phyloP scores from a whole-genome alignment of 805 yeast genomes.

The Debaryomyces hansenii region DNA sequence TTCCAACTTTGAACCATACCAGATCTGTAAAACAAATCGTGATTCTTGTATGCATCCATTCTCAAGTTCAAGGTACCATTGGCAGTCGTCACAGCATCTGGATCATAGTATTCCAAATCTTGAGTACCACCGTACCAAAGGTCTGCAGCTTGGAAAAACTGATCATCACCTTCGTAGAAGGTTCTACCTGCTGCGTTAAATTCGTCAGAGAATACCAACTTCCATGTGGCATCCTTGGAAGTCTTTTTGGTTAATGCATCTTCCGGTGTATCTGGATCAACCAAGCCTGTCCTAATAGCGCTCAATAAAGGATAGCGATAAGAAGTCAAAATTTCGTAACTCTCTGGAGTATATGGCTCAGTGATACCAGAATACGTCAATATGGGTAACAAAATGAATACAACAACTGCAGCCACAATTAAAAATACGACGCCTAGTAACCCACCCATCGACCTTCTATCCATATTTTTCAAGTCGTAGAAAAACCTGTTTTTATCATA shows the following conservation, averaged over 20 bases:
- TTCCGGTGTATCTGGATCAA: constrained; percentile 73
- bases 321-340: constrained; percentile 48
- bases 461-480: constrained; percentile 66
- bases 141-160: constrained; percentile 85
- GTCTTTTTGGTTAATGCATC: constrained; percentile 50
- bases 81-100: constrained; percentile 79
- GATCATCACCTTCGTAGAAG: constrained; percentile 88
- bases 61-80: constrained; percentile 69
- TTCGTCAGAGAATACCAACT: constrained; percentile 85
- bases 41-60: constrained; percentile 82
- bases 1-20: constrained; percentile 96
- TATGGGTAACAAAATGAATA: constrained; percentile 81
- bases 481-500: constrained; percentile 70
- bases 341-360: constrained; percentile 20
- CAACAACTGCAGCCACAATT: constrained; percentile 57
- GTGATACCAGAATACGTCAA: constrained; percentile 77
- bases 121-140: constrained; percentile 82
- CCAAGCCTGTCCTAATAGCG: constrained; percentile 57
- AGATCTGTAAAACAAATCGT: constrained; percentile 76
- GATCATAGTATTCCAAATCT: constrained; percentile 94
- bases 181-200: constrained; percentile 88
- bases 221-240: constrained; percentile 66
- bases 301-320: constrained; percentile 57
- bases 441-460: constrained; percentile 61
- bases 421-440: constrained; percentile 59